A percentile compares a stretch with the other conserved stretches of the same genome.
phyloP scores from a whole-genome alignment of 2,329 filamentous ascomycete genomes.

The Talaromyces sp. region DNA sequence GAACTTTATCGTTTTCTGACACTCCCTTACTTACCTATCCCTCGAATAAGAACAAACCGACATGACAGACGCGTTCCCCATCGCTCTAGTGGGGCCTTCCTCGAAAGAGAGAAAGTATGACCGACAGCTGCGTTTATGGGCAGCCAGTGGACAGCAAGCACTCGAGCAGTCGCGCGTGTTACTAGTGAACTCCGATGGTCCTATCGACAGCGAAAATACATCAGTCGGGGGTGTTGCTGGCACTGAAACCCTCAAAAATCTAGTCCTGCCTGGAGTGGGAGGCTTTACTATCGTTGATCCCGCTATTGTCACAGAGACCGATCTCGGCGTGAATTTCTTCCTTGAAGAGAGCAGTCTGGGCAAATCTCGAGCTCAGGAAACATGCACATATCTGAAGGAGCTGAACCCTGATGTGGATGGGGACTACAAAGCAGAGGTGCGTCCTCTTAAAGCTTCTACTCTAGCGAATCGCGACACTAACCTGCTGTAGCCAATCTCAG shows the following conservation, averaged over 20 bases:
- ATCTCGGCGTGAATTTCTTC: constrained; percentile 97
- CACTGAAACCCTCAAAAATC: constrained; percentile 89
- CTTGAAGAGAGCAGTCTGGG: constrained; percentile 76
- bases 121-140: constrained; percentile 91
- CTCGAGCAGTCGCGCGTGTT: constrained; percentile 90
- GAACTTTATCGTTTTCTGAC: too few relatives aligned
- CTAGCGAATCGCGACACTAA: constrained; percentile 8
- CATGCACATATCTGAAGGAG: constrained; percentile 73
- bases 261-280: constrained; percentile 90
- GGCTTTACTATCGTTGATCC: constrained; percentile 88
- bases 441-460: not conserved
- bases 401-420: constrained; percentile 90
- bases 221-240: constrained; percentile 76
- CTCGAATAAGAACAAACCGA: not conserved
- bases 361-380: constrained; percentile 72
- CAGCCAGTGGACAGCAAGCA: constrained; percentile 82
- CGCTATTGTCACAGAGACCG: constrained; percentile 69
- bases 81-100: constrained; percentile 47
- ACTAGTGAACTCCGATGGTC: constrained; percentile 68
- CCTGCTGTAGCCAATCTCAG: constrained; percentile 32
- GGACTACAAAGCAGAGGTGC: constrained; percentile 60
- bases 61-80: constrained; percentile 39
- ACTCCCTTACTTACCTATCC: too few relatives aligned
- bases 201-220: constrained; percentile 33
- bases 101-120: constrained; percentile 80